These are phyloP conservation scores for Allium cepa DNA, from an alignment of 106 monocot species.

Conservation along the genomic window DNA sequence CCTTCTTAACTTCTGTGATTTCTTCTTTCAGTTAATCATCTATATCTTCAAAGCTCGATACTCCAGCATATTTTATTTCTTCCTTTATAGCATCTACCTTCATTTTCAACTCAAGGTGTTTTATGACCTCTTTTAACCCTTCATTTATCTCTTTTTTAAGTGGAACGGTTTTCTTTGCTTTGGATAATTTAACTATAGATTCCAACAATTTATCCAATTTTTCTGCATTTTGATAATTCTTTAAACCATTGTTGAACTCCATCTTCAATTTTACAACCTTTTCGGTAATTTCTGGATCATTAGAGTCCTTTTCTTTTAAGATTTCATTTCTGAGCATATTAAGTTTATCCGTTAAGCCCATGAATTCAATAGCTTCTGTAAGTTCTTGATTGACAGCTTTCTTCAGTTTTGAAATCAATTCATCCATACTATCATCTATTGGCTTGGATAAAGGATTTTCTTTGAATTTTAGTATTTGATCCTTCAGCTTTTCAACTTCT, in stretches of 20 bases:
- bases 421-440: conserved; percentile 7
- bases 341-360: conserved; percentile 26
- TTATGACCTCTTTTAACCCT: conserved; percentile 14
- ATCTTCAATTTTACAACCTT: conserved; percentile 24
- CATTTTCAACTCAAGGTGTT: conserved; percentile 16
- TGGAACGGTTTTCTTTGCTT: conserved; percentile 14
- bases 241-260: conserved; percentile 21
- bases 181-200: conserved; percentile 21
- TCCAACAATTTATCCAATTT: conserved; percentile 19
- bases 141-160: conserved; percentile 29
- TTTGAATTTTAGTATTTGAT: conserved; percentile 16
- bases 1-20: too few species aligned
- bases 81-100: conserved; percentile 24
- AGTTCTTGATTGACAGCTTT: conserved; percentile 29
- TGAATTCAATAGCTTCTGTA: conserved; percentile 18
- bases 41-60: too few species aligned
- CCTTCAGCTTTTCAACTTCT: conserved; percentile 31
- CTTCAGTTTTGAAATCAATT: conserved; percentile 21
- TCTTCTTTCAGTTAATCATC: too few species aligned
- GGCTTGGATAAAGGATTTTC: conserved; percentile 13
- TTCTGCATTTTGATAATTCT: conserved; percentile 16
- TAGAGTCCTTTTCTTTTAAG: background rate
- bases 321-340: conserved; percentile 28
- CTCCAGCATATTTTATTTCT: too few species aligned
- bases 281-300: conserved; percentile 11